phyloP scores from a whole-genome alignment of 345 rosid genomes.

The Eucalyptus victrix region DNA sequence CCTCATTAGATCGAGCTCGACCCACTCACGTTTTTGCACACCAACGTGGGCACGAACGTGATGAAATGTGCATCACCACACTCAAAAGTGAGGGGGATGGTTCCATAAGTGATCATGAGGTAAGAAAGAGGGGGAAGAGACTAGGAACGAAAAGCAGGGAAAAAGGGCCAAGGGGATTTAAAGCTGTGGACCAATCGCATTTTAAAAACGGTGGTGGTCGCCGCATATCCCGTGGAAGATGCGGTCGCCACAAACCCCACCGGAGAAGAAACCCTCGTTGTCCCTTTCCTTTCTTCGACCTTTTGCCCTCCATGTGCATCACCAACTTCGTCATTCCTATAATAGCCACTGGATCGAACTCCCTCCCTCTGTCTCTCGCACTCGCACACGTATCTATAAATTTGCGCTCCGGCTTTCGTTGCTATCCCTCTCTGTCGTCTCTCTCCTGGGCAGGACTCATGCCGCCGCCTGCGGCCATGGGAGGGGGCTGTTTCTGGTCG shows the following conservation, averaged over 20 bases:
- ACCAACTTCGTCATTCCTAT: not conserved
- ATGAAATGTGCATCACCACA: not conserved
- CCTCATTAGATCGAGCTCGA: not conserved
- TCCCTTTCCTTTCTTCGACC: not conserved
- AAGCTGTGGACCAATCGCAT: not conserved
- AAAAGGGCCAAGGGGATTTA: not conserved
- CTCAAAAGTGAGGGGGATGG: not conserved
- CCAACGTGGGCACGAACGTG: not conserved
- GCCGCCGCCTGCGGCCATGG: not conserved
- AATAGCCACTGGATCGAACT: not conserved
- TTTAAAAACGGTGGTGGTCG: not conserved
- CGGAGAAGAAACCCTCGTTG: not conserved
- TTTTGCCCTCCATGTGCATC: too few relatives aligned
- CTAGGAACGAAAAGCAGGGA: not conserved
- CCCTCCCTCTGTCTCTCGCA: not conserved
- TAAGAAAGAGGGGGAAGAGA: not conserved
- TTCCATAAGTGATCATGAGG: not conserved
- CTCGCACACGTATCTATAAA: not conserved
- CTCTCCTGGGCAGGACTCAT: not conserved
- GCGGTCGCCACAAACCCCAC: not conserved
- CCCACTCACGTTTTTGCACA: not conserved
- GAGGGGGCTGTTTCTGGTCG: not conserved
- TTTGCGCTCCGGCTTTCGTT: not conserved
- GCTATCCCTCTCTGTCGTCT: not conserved
- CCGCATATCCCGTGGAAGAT: slow-evolving; percentile 5